Base-by-base conservation (phyloP, 2,329 filamentous ascomycete species). In the Penicillium concentricum region DNA sequence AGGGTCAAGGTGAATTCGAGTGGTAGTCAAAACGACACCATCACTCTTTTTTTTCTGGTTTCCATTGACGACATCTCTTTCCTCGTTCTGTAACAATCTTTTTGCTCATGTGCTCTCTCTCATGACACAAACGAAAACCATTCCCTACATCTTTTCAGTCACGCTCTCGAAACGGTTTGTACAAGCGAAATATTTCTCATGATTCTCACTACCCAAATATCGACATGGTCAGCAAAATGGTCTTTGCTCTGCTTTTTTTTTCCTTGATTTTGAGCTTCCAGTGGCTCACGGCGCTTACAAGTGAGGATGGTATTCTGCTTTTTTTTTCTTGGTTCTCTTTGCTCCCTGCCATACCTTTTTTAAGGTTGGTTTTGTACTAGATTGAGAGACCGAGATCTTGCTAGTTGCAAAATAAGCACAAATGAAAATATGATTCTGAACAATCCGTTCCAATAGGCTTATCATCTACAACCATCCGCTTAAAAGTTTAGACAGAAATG, bases 1-100 rank as follows among this genome's bases (percentile, higher is more conserved):
- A 97, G 78, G 94, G 92, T 24, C 92, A 89, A 44, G 94, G 94
- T 69, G 94, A 97, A 78, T 97, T 97, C 67, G 94, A 99, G 76
- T 99, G 94, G 94, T 99, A 84, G 78, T 65, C 38, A 12, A n/a
- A 15, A 12, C 16, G 24, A 22, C 32, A 28, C 16, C 18, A 20
- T 51, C 8, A 46, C 46, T 22, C 37, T 1, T 22, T 41, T 9
- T 20, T n/a, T 35, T 45, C 32, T 9, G 18, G 24, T 45, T 39
- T 42, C 41, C 43, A 44, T 46, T 52, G 46, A 54, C 43, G 38
- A 42, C 41, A 51, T 50, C 15, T 20, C 34, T 34, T 56, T 54
- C 43, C 51, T 44, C 41, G 24, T 44, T 55, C 51, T 64, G 62
- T 62, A 67, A 58, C 59, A 66, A 42, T 61, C 42, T 56, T 56